Base-by-base conservation (phyloP, 2,329 filamentous ascomycete species). In the Cyanodermella asteris region DNA sequence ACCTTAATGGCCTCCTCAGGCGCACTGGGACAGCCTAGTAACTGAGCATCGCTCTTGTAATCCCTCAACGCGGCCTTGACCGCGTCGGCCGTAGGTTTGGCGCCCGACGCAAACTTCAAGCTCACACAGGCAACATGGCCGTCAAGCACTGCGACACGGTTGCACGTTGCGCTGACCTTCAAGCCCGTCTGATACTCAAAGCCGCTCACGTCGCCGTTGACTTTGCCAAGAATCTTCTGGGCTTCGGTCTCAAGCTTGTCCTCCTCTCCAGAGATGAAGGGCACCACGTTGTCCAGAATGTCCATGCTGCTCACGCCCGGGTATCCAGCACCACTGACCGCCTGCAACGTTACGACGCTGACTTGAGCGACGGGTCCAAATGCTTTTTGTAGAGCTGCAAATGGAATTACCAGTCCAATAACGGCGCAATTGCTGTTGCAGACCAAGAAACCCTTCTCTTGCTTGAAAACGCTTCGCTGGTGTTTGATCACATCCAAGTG, bases 381-480 rank as follows among this genome's bases (percentile, higher is more conserved):
- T 39, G 66, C 70, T 26, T 72, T 66, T 48, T 91, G 76, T 18
- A 94, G 66, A 10, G 84, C 84, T 7, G 81, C 81, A 43, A 93
- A 84, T 13, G 87, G 87, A 34, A 91, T 90, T 32, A 93, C 84
- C 30, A 94, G 68, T 23, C 84, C 84, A 40, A 94, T 91, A 42
- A 93, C 84, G 28, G 84, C 84, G 54, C 87, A 97, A 56, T 94
- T 94, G 36, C 80, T 91, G 58, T 94, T 94, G 64, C 84, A 94
- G 31, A 93, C 80, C 18, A 94, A 56, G 56, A 94, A 91, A 13
- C 87, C 87, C 51, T 76, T 81, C 33, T 73, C 57, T 22, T 91
- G 59, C 15, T 57, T 56, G 47, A 75, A 66, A 21, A 74, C 61
- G 43, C 67, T 60, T 33, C 77, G 65, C 55, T 94, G 84, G 50